phyloP scores from a whole-genome alignment of 2,329 filamentous ascomycete species.

The Aspergillus neoniger region DNA sequence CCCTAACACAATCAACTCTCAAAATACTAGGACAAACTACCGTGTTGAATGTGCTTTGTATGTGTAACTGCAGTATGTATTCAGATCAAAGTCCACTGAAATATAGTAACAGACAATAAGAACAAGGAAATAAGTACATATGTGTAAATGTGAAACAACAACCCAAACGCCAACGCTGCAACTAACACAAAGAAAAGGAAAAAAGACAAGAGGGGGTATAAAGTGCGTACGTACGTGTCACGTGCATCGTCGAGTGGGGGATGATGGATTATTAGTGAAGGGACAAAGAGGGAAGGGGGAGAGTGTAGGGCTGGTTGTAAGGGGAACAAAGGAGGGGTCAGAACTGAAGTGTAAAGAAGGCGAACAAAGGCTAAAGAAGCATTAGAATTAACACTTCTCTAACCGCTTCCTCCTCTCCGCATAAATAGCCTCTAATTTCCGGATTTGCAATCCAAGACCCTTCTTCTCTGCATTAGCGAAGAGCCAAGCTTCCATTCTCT shows the following conservation, averaged over 20 bases:
- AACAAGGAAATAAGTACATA: background rate
- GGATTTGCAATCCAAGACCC: slow-evolving; percentile 57
- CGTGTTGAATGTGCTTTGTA: too few relatives aligned
- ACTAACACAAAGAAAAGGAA: background rate
- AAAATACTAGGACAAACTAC: too few relatives aligned
- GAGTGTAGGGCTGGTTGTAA: too few relatives aligned
- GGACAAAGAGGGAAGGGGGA: too few relatives aligned
- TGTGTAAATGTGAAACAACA: background rate
- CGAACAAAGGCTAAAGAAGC: background rate
- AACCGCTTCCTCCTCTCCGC: slow-evolving; percentile 53
- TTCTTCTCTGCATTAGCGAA: slow-evolving; percentile 81
- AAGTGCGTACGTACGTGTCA: background rate
- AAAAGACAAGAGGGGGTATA: slow-evolving; percentile 9
- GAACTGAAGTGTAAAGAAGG: too few relatives aligned
- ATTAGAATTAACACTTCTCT: slow-evolving; percentile 25
- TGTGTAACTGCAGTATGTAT: too few relatives aligned
- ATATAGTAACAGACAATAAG: background rate
- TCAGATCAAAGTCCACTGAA: too few relatives aligned
- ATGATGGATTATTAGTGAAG: too few relatives aligned
- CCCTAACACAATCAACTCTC: too few relatives aligned
- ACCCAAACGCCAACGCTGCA: slow-evolving; percentile 19
- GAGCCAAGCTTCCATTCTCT: slow-evolving; percentile 83
- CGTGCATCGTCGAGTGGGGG: background rate
- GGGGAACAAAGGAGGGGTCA: too few relatives aligned
- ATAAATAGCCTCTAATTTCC: slow-evolving; percentile 69